phyloP scores from a whole-genome alignment of 192 early-diverging fungal species.

The Podila clonocystis region DNA sequence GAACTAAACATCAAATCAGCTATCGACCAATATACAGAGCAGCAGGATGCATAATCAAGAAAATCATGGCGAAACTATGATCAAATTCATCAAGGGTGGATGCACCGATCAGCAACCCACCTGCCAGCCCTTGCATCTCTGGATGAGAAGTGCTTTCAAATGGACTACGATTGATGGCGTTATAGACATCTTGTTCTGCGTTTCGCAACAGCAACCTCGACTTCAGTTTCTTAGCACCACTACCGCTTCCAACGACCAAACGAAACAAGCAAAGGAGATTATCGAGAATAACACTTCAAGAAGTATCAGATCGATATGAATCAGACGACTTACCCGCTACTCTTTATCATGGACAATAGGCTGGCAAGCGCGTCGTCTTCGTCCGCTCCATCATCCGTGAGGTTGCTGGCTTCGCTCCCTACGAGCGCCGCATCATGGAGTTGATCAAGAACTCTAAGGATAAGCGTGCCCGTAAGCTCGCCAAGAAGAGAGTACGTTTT shows the following conservation, averaged over 20 bases:
- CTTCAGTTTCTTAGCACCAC: no score
- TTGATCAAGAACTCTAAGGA: constrained; percentile 99
- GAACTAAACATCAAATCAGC: no score
- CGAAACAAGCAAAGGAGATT: no score
- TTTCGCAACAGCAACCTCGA: no score
- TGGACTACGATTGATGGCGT: not conserved
- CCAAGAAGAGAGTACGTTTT: constrained; percentile 89
- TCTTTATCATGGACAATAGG: constrained; percentile 5
- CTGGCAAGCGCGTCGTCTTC: constrained; percentile 82
- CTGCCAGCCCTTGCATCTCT: not conserved
- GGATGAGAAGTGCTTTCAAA: not conserved
- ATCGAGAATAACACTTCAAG: no score
- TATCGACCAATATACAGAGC: no score
- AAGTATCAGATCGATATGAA: no score
- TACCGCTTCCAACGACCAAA: no score
- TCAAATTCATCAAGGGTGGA: not conserved
- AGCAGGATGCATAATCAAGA: not conserved
- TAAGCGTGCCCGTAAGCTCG: constrained; percentile 99
- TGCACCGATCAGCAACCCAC: not conserved
- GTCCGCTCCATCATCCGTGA: constrained; percentile 96
- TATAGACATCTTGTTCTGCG: no score
- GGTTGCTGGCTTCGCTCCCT: constrained; percentile 97
- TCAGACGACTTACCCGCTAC: no score
- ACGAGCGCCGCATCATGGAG: constrained; percentile 99
- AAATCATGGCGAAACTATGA: constrained; percentile 6